phyloP scores from a whole-genome alignment of 768 basidiomycete species.

The Tulasnella sp. region DNA sequence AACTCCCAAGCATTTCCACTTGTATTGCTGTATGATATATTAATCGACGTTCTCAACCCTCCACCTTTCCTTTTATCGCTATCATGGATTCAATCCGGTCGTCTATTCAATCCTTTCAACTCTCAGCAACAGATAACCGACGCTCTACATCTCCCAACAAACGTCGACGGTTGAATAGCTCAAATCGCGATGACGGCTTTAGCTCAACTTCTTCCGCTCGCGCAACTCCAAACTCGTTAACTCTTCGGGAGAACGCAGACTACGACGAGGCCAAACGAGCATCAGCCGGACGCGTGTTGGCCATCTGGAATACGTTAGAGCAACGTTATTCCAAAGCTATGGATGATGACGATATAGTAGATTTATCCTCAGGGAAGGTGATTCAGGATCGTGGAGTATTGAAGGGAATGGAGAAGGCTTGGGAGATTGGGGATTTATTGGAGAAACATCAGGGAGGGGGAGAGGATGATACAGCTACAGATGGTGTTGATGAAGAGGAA shows the following conservation, averaged over 20 bases:
- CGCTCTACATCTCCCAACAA: too few species aligned
- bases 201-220: constrained; percentile 1
- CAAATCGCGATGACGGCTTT: too few species aligned
- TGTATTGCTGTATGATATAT: too few species aligned
- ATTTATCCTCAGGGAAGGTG: constrained; percentile 11
- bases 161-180: too few species aligned
- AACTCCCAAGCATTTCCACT: too few species aligned
- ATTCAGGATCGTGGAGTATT: constrained; percentile 15
- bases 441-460: background rate
- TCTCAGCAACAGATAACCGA: too few species aligned
- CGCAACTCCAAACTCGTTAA: too few species aligned
- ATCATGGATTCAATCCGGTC: too few species aligned
- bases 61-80: too few species aligned
- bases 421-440: background rate
- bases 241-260: constrained; percentile 2
- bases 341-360: constrained; percentile 17
- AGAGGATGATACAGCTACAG: constrained; percentile 3
- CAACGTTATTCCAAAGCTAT: constrained; percentile 16
- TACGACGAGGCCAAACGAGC: constrained; percentile 10
- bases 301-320: constrained; percentile 17
- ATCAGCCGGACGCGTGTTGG: constrained; percentile 12
- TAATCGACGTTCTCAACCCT: too few species aligned
- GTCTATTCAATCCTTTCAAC: too few species aligned
- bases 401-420: constrained; percentile 1
- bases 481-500: background rate